Evolutionary conservation across 2,329 filamentous ascomycete species (phyloP), one percentile per base, ranked within the genome.

Genomic region (Lasiodiplodia theobromae): DNA sequence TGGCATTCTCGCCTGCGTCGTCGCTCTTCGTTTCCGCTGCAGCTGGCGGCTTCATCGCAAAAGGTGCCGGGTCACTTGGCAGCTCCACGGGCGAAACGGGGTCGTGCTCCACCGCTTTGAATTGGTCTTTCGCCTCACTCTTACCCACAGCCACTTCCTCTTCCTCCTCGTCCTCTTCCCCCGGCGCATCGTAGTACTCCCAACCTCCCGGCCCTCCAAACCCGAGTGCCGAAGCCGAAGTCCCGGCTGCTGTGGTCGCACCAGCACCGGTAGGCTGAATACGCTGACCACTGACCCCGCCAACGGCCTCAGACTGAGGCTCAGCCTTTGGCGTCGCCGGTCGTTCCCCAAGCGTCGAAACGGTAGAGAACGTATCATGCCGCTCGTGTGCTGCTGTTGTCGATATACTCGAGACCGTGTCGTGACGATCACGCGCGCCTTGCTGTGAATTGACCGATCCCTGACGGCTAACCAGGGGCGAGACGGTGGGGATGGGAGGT

Each of bases 121-220:
- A 58, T 3, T 75, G 72, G 37, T 73, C 74, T 69, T 76, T 78
- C n/a, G 66, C 72, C 14, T 66, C 69, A 66, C 77, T 79, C 7
- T 77, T 52, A 10, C 76, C 77, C 40, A 77, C 77, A 52, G 28
- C 28, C 4, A 80, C 78, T 47, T 79, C 78, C 40, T 79, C 73
- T 53, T 74, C 75, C 8, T 67, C 72, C 7, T 60, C 70, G 12
- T 49, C 23, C 3, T 25, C 60, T 3, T 56, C 49, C 10, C 65
- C 69, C 34, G 71, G 69, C 23, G 69, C 64, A 40, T 68, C 63
- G 25, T 67, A 67, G 40, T 74, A 77, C 58, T 80, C 78, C 78
- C 78, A 80, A 47, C 79, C 78, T 11, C 77, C 78, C 4, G 78
- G 78, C 2, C 75, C 77, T 7, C 78, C 78, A 52, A 70, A 70